phyloP scores from a whole-genome alignment of 306 rosid species.

The Gastrolobium bilobum region DNA sequence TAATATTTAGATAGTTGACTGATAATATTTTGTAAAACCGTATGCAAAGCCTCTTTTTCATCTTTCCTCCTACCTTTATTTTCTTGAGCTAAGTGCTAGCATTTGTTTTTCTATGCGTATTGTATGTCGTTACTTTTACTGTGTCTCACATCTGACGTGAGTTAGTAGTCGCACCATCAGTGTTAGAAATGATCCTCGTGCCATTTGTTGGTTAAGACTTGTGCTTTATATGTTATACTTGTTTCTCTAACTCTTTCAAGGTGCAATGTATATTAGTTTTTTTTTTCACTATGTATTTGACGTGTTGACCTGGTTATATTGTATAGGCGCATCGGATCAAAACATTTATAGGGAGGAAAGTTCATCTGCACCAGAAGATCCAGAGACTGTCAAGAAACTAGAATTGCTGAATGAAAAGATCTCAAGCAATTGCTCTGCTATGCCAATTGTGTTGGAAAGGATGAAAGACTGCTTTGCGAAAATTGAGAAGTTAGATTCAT shows the following conservation, averaged over 20 bases:
- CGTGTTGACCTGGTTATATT: no score
- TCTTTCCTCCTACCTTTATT: constrained; percentile 14
- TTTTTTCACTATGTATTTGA: no score
- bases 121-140: neutral
- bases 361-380: no score
- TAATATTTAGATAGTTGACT: neutral
- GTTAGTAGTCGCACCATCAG: no score
- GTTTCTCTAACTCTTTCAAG: no score
- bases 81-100: constrained; percentile 8
- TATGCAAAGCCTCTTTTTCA: neutral
- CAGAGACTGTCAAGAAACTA: no score
- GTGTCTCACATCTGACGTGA: neutral
- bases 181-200: no score
- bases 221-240: no score
- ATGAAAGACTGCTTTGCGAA: constrained; percentile 75
- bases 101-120: constrained; percentile 11
- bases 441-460: constrained; percentile 78
- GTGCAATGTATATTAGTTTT: no score
- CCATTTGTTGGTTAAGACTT: no score
- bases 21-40: constrained; percentile 28
- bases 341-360: no score
- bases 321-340: no score
- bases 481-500: constrained; percentile 74
- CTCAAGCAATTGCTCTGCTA: constrained; percentile 62
- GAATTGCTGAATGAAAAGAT: constrained; percentile 47